A percentile compares a stretch with the other conserved stretches of the same genome.
Evolutionary conservation across 495 filamentous ascomycete species (phyloP).

Genomic region (Tirmania nivea): DNA sequence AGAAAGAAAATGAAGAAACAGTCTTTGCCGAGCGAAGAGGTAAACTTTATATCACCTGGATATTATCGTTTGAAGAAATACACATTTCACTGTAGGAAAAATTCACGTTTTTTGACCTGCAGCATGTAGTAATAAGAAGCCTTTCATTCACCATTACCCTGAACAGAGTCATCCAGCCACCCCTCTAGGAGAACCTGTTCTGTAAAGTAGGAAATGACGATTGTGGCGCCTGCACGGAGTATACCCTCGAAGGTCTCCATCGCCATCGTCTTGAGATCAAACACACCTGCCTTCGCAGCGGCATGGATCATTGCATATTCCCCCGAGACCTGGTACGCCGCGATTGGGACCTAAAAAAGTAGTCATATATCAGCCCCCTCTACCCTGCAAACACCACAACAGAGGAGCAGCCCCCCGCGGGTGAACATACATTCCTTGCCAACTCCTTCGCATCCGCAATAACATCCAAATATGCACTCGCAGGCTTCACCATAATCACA

Average conservation of each 20-base stretch:
- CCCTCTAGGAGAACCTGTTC: slow-evolving; percentile 50
- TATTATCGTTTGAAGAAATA: too few relatives aligned
- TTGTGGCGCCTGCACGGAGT: slow-evolving; percentile 72
- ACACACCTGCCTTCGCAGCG: slow-evolving; percentile 88
- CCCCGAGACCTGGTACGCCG: slow-evolving; percentile 89
- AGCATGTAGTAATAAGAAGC: too few relatives aligned
- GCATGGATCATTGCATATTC: slow-evolving; percentile 98
- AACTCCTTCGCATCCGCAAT: slow-evolving; percentile 90
- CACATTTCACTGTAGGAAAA: too few relatives aligned
- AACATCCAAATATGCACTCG: slow-evolving; percentile 82
- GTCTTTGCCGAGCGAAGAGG: too few relatives aligned
- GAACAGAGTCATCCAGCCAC: slow-evolving; percentile 15
- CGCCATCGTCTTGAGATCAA: slow-evolving; percentile 85
- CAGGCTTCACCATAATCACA: slow-evolving; percentile 98
- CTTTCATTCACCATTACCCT: too few relatives aligned
- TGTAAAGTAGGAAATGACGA: slow-evolving; percentile 82
- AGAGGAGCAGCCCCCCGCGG: too few relatives aligned
- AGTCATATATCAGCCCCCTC: too few relatives aligned
- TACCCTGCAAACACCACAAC: too few relatives aligned
- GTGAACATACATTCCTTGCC: slow-evolving; percentile 35
- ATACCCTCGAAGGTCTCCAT: slow-evolving; percentile 88
- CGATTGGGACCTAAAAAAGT: slow-evolving; percentile 40
- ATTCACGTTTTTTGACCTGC: too few relatives aligned
- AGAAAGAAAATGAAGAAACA: too few relatives aligned
- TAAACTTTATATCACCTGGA: too few relatives aligned